A percentile compares a stretch with the other conserved stretches of the same genome.
These are phyloP conservation scores for Colletotrichum horii DNA, from an alignment of 2,329 filamentous ascomycete species.

Conservation along the genomic window DNA sequence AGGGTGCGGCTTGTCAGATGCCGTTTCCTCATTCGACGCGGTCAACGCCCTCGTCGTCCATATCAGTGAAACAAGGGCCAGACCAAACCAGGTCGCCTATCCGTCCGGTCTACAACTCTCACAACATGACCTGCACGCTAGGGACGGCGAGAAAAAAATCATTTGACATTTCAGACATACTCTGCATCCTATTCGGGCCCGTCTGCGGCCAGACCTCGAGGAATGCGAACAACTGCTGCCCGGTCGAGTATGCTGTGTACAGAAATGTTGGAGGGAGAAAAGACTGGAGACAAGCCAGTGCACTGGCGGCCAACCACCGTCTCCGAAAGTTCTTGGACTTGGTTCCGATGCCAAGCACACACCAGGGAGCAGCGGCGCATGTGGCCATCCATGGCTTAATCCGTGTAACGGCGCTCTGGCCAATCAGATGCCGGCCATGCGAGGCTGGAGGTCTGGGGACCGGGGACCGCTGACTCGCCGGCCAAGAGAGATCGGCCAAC, in stretches of 20 bases:
- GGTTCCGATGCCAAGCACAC: not conserved
- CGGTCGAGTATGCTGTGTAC: not conserved
- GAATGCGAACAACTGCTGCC: not conserved
- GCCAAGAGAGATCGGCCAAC: slow-evolving; percentile 9
- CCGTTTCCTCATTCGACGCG: slow-evolving; percentile 15
- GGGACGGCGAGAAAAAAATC: not conserved
- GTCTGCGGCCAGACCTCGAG: not conserved
- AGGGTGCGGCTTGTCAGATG: slow-evolving; percentile 15
- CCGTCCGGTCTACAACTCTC: not conserved
- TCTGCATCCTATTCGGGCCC: not conserved
- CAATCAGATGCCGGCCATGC: slow-evolving; percentile 7
- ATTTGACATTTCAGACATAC: not conserved
- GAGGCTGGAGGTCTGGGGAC: slow-evolving; percentile 14
- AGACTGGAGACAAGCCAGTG: not conserved
- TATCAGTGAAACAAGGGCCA: slow-evolving; percentile 22
- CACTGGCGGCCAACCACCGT: not conserved
- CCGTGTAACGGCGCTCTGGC: not conserved
- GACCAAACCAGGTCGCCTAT: slow-evolving; percentile 12
- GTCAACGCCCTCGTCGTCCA: not conserved
- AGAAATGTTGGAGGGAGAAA: not conserved
- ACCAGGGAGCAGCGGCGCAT: slow-evolving; percentile 14
- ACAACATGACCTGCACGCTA: slow-evolving; percentile 16
- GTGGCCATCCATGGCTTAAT: slow-evolving; percentile 10
- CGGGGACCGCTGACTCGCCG: slow-evolving; percentile 19
- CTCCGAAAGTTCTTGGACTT: not conserved